These are phyloP conservation scores for Pneumocystis oryctolagi DNA, from an alignment of 1,139 yeast genomes.

Conservation along the genomic window DNA sequence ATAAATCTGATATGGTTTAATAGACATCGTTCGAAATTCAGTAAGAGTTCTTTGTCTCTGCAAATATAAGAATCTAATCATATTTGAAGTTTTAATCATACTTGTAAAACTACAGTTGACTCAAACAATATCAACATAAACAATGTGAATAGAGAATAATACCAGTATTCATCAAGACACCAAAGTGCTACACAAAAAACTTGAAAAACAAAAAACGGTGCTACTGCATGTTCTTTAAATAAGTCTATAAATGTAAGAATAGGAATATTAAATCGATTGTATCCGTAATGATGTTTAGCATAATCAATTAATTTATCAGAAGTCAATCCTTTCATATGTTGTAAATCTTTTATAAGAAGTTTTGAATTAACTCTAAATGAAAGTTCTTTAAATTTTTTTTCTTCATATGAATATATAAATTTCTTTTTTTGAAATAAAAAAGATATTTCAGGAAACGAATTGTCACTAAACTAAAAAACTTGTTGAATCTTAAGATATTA, in stretches of 20 bases:
- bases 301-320: conserved; percentile 37
- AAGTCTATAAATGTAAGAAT: conserved; percentile 80
- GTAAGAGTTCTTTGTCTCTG: conserved; percentile 90
- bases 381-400: conserved; percentile 61
- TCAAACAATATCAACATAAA: conserved; percentile 90
- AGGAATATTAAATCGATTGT: conserved; percentile 83
- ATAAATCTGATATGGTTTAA: conserved; percentile 70
- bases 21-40: conserved; percentile 95
- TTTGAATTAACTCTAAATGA: conserved; percentile 53
- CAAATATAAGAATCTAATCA: conserved; percentile 23
- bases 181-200: conserved; percentile 89
- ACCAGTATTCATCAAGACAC: conserved; percentile 97
- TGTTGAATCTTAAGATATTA: no score
- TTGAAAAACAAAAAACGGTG: conserved; percentile 95
- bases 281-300: conserved; percentile 53
- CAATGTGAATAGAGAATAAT: conserved; percentile 76
- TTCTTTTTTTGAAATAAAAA: conserved; percentile 88
- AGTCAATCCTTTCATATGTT: conserved; percentile 43
- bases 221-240: conserved; percentile 94
- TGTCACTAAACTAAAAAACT: conserved; percentile 46
- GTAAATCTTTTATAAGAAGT: conserved; percentile 47
- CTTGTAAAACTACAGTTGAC: conserved; percentile 58
- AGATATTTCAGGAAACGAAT: conserved; percentile 30
- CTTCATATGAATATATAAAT: conserved; percentile 49
- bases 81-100: background rate